Evolutionary conservation across 371 early-diverging fungal genomes (phyloP).

Genomic region (Coemansia sp.): DNA sequence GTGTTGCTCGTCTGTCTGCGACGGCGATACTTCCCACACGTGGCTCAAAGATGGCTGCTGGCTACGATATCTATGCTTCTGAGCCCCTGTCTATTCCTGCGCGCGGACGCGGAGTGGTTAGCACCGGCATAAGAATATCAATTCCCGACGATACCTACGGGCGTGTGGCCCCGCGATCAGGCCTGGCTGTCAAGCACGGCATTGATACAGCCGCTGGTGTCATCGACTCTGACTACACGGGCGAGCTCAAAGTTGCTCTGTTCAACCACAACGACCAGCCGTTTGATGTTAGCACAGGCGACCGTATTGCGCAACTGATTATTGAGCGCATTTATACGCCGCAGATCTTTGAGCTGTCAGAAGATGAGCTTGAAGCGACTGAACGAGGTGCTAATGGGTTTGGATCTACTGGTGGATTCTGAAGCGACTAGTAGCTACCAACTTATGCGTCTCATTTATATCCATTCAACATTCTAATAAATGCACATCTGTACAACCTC

Average conservation of each 20-base stretch:
- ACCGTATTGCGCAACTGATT: constrained; percentile 96
- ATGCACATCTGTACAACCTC: too few species aligned
- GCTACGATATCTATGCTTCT: constrained; percentile 93
- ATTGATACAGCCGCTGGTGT: constrained; percentile 97
- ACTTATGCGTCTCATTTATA: too few species aligned
- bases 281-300: constrained; percentile 82
- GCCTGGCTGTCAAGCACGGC: constrained; percentile 89
- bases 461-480: too few species aligned
- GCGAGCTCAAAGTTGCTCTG: constrained; percentile 77
- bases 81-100: constrained; percentile 32
- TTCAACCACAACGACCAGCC: constrained; percentile 87
- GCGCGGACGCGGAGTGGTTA: constrained; percentile 43
- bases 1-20: constrained; percentile 52
- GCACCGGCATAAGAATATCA: constrained; percentile 44
- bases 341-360: constrained; percentile 75
- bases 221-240: constrained; percentile 94
- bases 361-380: constrained; percentile 58
- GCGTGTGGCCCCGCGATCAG: constrained; percentile 92
- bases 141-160: constrained; percentile 68
- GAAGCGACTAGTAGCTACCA: not conserved
- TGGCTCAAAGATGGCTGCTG: constrained; percentile 83
- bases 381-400: constrained; percentile 88
- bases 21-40: constrained; percentile 81
- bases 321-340: constrained; percentile 85
- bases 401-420: constrained; percentile 84